A percentile compares a stretch with the other conserved stretches of the same genome.
phyloP scores from a whole-genome alignment of 2,329 filamentous ascomycete species.

The Venturiaceae sp. region DNA sequence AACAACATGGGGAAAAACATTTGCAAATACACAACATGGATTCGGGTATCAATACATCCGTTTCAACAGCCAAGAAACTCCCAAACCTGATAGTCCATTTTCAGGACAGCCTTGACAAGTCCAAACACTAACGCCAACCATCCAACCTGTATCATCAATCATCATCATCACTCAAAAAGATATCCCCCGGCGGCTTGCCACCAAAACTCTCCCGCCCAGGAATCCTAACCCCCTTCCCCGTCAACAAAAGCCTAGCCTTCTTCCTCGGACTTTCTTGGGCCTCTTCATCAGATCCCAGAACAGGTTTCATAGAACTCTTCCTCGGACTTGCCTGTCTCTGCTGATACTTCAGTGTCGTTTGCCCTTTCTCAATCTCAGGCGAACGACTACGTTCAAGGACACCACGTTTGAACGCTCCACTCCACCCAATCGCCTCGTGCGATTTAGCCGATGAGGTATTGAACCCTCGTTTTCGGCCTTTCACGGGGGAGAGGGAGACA shows the following conservation, averaged over 20 bases:
- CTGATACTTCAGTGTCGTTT: conserved; percentile 8
- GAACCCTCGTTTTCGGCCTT: conserved; percentile 23
- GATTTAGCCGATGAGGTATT: conserved; percentile 19
- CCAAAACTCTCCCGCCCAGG: conserved; percentile 37
- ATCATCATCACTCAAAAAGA: conserved; percentile 4
- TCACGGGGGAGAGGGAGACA: conserved; percentile 31
- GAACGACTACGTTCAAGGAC: conserved; percentile 25
- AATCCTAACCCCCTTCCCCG: conserved; percentile 37
- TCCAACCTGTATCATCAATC: not conserved
- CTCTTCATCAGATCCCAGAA: not conserved
- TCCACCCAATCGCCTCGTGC: conserved; percentile 35
- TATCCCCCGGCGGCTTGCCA: not conserved
- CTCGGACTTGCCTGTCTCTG: conserved; percentile 15
- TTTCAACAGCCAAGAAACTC: not conserved
- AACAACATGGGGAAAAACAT: too few relatives aligned
- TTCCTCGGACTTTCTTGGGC: conserved; percentile 28
- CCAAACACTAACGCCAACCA: not conserved
- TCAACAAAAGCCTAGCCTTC: conserved; percentile 39
- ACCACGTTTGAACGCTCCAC: conserved; percentile 32
- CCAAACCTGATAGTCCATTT: not conserved
- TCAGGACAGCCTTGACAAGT: not conserved
- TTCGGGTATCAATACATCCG: not conserved
- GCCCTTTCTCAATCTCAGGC: conserved; percentile 10
- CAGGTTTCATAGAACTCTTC: conserved; percentile 19
- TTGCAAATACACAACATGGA: too few relatives aligned